Evolutionary conservation across 2,329 filamentous ascomycete species (phyloP).

Genomic region (Colletotrichum liriopes): DNA sequence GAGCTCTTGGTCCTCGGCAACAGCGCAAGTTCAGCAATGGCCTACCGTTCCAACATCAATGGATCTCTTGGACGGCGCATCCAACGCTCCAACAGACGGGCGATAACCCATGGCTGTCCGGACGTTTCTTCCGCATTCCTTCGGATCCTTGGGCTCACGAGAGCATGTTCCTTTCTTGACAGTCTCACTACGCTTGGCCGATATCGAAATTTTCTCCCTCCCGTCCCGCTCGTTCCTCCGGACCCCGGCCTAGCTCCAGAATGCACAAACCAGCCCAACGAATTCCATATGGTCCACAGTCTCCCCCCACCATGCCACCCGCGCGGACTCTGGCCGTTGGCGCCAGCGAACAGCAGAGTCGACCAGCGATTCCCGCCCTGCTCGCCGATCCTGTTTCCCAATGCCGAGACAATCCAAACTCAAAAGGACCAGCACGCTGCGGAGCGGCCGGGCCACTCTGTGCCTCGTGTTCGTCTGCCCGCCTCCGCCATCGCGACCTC

Average conservation of each 20-base stretch:
- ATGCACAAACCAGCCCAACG: constrained; percentile 1
- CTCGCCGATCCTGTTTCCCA: constrained; percentile 27
- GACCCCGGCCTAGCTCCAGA: not conserved
- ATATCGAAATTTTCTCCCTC: not conserved
- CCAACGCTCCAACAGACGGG: not conserved
- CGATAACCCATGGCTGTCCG: not conserved
- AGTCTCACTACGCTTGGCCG: not conserved
- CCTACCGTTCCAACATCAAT: not conserved
- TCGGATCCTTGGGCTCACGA: not conserved
- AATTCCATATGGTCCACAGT: not conserved
- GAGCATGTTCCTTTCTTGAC: not conserved
- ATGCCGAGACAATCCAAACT: constrained; percentile 26
- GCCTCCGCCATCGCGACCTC: not conserved
- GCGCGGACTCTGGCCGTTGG: constrained; percentile 10
- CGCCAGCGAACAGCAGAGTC: not conserved
- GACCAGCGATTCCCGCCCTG: constrained; percentile 4
- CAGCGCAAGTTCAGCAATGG: not conserved
- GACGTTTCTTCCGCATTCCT: not conserved
- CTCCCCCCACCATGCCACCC: constrained; percentile 9
- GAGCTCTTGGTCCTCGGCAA: not conserved
- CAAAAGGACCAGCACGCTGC: not conserved
- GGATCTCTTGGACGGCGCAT: not conserved
- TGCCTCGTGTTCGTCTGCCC: constrained; percentile 7
- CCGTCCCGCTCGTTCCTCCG: constrained; percentile 11
- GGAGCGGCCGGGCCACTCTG: constrained; percentile 13